These are phyloP conservation scores for Globisporangium rhizosaccharum DNA, from an alignment of 352 stramenopile species.

Conservation along the genomic window DNA sequence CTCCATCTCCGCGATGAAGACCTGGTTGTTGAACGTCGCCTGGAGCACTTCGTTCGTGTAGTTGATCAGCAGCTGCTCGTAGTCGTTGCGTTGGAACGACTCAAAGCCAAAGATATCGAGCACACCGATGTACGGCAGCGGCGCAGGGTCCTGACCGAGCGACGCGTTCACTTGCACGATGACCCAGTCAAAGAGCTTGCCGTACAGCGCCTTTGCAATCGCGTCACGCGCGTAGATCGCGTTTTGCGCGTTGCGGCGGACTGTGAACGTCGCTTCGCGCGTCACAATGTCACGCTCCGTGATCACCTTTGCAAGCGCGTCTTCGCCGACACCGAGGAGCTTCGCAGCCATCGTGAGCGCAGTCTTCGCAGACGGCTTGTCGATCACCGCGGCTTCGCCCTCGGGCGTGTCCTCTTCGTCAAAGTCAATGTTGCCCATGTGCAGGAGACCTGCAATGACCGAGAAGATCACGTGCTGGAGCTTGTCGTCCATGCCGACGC, in stretches of 20 bases:
- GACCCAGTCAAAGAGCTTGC: conserved; percentile 91
- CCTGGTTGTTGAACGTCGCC: conserved; percentile 87
- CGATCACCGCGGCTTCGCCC: conserved; percentile 67
- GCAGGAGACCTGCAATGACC: conserved; percentile 91
- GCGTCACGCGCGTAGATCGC: conserved; percentile 88
- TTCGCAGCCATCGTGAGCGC: conserved; percentile 45
- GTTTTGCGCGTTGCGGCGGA: conserved; percentile 76
- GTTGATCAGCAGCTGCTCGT: conserved; percentile 89
- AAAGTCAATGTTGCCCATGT: conserved; percentile 96
- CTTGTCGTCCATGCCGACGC: conserved; percentile 65
- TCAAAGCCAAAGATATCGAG: conserved; percentile 92
- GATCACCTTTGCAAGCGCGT: conserved; percentile 72
- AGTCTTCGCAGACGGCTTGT: conserved; percentile 60
- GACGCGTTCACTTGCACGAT: conserved; percentile 89
- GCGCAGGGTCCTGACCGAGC: conserved; percentile 70
- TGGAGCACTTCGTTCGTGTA: conserved; percentile 88
- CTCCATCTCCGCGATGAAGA: conserved; percentile 89
- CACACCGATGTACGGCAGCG: conserved; percentile 87
- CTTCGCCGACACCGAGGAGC: conserved; percentile 63
- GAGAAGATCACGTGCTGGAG: conserved; percentile 87
- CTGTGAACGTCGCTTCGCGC: conserved; percentile 76
- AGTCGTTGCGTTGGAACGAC: conserved; percentile 88
- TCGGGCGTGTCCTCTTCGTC: conserved; percentile 85
- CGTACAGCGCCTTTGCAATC: conserved; percentile 93
- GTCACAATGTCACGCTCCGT: conserved; percentile 85